A percentile compares a stretch with the other conserved stretches of the same genome.
phyloP scores from a whole-genome alignment of 2,329 filamentous ascomycete species.

The Aspergillus pseudoglaucus region DNA sequence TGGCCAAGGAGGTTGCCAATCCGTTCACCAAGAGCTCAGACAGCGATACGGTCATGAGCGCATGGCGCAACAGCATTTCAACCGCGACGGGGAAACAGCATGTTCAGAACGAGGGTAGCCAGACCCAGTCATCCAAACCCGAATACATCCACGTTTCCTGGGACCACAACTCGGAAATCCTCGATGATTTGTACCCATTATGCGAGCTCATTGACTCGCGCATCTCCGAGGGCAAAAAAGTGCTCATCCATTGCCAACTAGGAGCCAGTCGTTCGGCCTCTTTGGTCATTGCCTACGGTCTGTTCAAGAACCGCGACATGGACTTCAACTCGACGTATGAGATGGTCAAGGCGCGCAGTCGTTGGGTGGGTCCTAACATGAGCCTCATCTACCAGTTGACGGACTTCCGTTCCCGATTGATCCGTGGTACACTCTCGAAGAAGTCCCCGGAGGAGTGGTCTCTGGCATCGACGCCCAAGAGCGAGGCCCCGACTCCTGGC shows the following conservation, averaged over 20 bases:
- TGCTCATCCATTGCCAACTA: conserved; percentile 59
- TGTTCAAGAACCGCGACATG: conserved; percentile 56
- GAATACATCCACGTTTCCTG: conserved; percentile 61
- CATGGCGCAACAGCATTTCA: conserved; percentile 44
- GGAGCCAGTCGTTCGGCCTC: conserved; percentile 61
- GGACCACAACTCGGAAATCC: conserved; percentile 63
- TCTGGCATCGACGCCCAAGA: conserved; percentile 24
- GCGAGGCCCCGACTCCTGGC: not conserved
- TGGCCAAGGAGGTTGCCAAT: conserved; percentile 59
- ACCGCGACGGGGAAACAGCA: conserved; percentile 33
- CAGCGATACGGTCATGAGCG: conserved; percentile 36
- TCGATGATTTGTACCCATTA: conserved; percentile 54
- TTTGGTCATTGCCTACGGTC: conserved; percentile 58
- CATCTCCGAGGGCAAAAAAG: conserved; percentile 51
- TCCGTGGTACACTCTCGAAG: conserved; percentile 25
- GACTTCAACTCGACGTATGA: conserved; percentile 62
- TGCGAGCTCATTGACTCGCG: conserved; percentile 58
- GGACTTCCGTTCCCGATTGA: conserved; percentile 49
- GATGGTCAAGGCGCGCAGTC: conserved; percentile 56
- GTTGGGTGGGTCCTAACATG: conserved; percentile 64
- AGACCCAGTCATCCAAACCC: conserved; percentile 36
- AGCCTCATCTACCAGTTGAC: conserved; percentile 63
- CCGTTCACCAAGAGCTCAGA: conserved; percentile 42
- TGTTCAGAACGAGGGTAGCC: conserved; percentile 27
- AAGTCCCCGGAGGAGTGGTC: conserved; percentile 32